Conservation (phyloP, 805 yeast genomes). For the Cyberlindnera japonica region DNA sequence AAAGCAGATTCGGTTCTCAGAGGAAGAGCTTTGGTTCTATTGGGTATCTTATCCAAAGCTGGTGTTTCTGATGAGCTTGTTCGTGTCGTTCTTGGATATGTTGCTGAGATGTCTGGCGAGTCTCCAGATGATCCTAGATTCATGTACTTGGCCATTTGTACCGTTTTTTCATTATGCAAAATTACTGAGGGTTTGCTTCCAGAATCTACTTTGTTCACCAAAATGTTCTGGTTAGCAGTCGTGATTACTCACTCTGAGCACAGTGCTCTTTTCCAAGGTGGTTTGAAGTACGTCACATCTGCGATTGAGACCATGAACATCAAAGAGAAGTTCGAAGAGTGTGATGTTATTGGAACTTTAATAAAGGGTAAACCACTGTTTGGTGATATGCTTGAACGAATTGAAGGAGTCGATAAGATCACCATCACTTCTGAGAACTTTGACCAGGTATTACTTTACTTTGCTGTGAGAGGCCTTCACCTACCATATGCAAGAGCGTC, state of each 20-base stretch:
- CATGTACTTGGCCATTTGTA: constrained; percentile 30
- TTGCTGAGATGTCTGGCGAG: constrained; percentile 31
- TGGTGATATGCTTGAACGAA: constrained; percentile 37
- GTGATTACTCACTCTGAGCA: constrained; percentile 32
- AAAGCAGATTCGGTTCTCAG: constrained; percentile 54
- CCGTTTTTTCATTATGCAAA: constrained; percentile 38
- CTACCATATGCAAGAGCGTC: constrained; percentile 51
- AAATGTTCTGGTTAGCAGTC: constrained; percentile 37
- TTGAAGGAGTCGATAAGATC: constrained; percentile 42
- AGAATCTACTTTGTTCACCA: constrained; percentile 28
- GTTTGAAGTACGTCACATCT: constrained; percentile 35
- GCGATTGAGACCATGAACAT: constrained; percentile 32
- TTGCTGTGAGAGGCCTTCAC: constrained; percentile 54
- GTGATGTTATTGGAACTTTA: constrained; percentile 25
- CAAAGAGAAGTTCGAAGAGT: constrained; percentile 29
- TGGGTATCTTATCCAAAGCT: constrained; percentile 62
- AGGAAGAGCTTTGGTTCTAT: constrained; percentile 60
- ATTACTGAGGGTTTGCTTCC: constrained; percentile 37
- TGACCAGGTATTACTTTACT: constrained; percentile 45
- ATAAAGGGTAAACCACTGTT: constrained; percentile 31
- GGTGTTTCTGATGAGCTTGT: constrained; percentile 60
- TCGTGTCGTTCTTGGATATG: constrained; percentile 33
- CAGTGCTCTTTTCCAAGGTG: constrained; percentile 37
- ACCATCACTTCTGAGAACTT: constrained; percentile 43
- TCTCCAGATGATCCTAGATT: constrained; percentile 25